Conservation (phyloP, 352 stramenopile species). For the Globisporangium parvum region DNA sequence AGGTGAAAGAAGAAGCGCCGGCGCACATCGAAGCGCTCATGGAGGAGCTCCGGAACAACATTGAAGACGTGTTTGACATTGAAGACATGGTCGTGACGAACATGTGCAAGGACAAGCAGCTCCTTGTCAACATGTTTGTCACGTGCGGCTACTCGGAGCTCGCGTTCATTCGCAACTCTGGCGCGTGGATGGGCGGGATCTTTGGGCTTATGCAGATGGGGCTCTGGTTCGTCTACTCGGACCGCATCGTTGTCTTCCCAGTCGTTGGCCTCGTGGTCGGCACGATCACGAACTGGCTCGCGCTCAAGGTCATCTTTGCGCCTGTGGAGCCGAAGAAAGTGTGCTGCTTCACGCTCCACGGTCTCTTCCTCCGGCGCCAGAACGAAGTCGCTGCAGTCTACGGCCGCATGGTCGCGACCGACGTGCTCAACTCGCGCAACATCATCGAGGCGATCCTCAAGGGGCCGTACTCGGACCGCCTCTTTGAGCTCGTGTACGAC, state of each 20-base stretch:
- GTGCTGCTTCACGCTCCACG: slow-evolving; percentile 90
- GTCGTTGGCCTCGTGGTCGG: slow-evolving; percentile 94
- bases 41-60: slow-evolving; percentile 93
- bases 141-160: slow-evolving; percentile 90
- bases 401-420: slow-evolving; percentile 71
- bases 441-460: slow-evolving; percentile 89
- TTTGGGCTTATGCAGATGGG: slow-evolving; percentile 88
- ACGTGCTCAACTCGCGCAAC: slow-evolving; percentile 85
- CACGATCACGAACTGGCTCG: slow-evolving; percentile 96
- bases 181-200: slow-evolving; percentile 87
- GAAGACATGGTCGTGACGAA: slow-evolving; percentile 94
- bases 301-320: slow-evolving; percentile 92
- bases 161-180: slow-evolving; percentile 89
- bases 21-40: slow-evolving; percentile 92
- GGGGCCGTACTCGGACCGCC: slow-evolving; percentile 76
- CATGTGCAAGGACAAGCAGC: slow-evolving; percentile 93
- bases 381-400: slow-evolving; percentile 87
- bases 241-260: slow-evolving; percentile 83
- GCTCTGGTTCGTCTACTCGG: slow-evolving; percentile 82
- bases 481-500: slow-evolving; percentile 86
- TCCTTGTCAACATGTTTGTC: slow-evolving; percentile 95
- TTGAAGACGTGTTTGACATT: slow-evolving; percentile 94
- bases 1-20: slow-evolving; percentile 91
- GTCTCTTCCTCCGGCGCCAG: slow-evolving; percentile 93
- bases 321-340: slow-evolving; percentile 84